Evolutionary conservation across 1,284 basidiomycete genomes (phyloP).

Genomic region (Ustilago vetiveriae): DNA sequence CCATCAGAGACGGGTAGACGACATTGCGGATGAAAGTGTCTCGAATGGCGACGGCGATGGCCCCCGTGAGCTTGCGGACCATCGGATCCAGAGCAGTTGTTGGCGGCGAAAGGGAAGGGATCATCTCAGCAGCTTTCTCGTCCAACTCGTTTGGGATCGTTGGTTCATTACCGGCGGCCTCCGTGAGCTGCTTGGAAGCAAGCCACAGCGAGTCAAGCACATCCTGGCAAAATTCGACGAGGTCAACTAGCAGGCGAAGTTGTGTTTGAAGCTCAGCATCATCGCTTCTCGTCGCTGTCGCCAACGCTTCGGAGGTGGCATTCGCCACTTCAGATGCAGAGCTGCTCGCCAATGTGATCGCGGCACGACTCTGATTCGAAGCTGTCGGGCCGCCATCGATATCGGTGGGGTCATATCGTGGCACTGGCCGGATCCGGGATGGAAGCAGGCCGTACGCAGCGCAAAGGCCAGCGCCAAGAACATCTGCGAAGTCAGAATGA

Average conservation of each 20-base stretch:
- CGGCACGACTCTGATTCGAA: slow-evolving; percentile 2
- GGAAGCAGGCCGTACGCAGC: slow-evolving; percentile 93
- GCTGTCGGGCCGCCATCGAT: slow-evolving; percentile 10
- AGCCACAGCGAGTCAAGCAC: slow-evolving; percentile 69
- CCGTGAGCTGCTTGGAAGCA: slow-evolving; percentile 21
- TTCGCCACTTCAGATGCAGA: slow-evolving; percentile 9
- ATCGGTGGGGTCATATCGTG: slow-evolving; percentile 31
- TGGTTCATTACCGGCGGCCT: slow-evolving; percentile 3
- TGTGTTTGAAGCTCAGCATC: slow-evolving; percentile 79
- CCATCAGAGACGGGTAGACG: slow-evolving; percentile 89
- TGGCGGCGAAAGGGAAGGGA: not conserved
- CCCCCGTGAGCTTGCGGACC: slow-evolving; percentile 35
- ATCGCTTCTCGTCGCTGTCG: slow-evolving; percentile 68
- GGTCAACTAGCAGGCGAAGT: slow-evolving; percentile 85
- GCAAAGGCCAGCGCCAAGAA: slow-evolving; percentile 89
- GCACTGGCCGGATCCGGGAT: slow-evolving; percentile 24
- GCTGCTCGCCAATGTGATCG: slow-evolving; percentile 42
- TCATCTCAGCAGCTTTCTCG: slow-evolving; percentile 7
- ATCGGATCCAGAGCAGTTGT: slow-evolving; percentile 24
- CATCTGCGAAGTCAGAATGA: slow-evolving; percentile 94
- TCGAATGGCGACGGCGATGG: slow-evolving; percentile 72
- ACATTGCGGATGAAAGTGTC: slow-evolving; percentile 92
- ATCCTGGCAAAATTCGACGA: slow-evolving; percentile 91
- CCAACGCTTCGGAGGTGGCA: slow-evolving; percentile 15
- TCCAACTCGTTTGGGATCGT: slow-evolving; percentile 6